A percentile compares a stretch with the other conserved stretches of the same genome.
These are phyloP conservation scores for Xylariaceae sp. DNA, from an alignment of 2,329 filamentous ascomycete species.

Conservation along the genomic window DNA sequence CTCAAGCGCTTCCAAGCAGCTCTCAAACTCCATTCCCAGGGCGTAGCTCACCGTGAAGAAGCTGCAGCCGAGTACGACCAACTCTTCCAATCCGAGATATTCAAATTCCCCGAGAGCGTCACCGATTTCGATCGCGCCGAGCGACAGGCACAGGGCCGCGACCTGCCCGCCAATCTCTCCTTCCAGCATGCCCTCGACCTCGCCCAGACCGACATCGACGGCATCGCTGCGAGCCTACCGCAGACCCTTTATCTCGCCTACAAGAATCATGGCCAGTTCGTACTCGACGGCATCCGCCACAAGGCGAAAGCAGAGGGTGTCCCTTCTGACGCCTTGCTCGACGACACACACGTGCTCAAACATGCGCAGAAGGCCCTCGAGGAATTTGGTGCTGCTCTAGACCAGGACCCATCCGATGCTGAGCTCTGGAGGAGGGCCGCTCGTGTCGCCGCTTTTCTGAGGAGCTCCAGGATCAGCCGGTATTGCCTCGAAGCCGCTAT, in stretches of 20 bases:
- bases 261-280: constrained; percentile 93
- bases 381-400: constrained; percentile 58
- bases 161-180: constrained; percentile 45
- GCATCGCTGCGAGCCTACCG: constrained; percentile 74
- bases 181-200: constrained; percentile 53
- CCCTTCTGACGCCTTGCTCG: constrained; percentile 33
- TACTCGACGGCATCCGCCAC: constrained; percentile 70
- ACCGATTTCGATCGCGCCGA: constrained; percentile 79
- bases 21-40: constrained; percentile 86
- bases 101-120: constrained; percentile 81
- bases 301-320: constrained; percentile 36
- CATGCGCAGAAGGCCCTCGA: constrained; percentile 48
- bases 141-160: constrained; percentile 47
- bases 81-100: constrained; percentile 90
- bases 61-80: constrained; percentile 78
- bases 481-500: constrained; percentile 66
- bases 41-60: constrained; percentile 69
- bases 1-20: constrained; percentile 91
- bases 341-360: constrained; percentile 36
- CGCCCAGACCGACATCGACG: constrained; percentile 64
- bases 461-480: constrained; percentile 55
- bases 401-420: constrained; percentile 65
- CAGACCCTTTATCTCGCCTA: constrained; percentile 91
- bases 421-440: constrained; percentile 63
- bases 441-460: constrained; percentile 56